Evolutionary conservation across 2,329 filamentous ascomycete species (phyloP).

Genomic region (Colletotrichum viniferum): DNA sequence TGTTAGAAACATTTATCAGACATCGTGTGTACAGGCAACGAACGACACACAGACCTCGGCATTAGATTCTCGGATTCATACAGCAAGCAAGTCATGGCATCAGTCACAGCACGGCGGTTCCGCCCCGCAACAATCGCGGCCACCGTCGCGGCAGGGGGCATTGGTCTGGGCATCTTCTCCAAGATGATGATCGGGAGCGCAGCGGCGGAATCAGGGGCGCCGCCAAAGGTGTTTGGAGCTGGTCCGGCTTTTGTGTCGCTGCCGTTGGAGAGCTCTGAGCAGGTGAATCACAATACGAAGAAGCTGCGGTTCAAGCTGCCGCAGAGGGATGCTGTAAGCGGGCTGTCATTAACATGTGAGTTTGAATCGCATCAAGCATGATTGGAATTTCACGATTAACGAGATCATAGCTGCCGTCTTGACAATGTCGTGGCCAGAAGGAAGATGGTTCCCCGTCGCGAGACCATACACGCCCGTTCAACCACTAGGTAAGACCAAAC

Average conservation of each 20-base stretch:
- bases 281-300: conserved; percentile 94
- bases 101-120: not conserved
- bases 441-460: conserved; percentile 61
- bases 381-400: conserved; percentile 71
- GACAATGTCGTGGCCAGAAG: conserved; percentile 55
- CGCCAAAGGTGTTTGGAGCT: conserved; percentile 31
- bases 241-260: conserved; percentile 71
- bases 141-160: conserved; percentile 19
- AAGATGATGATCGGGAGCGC: conserved; percentile 26
- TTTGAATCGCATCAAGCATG: conserved; percentile 76
- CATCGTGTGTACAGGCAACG: not conserved
- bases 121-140: conserved; percentile 28
- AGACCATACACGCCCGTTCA: conserved; percentile 72
- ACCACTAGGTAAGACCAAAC: conserved; percentile 42
- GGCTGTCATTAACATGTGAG: conserved; percentile 81
- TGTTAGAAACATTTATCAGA: not conserved
- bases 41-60: not conserved
- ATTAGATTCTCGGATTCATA: not conserved
- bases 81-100: not conserved
- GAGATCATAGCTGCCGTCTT: not conserved
- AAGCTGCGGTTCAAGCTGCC: conserved; percentile 86
- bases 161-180: conserved; percentile 19
- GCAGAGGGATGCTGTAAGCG: conserved; percentile 82
- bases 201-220: not conserved
- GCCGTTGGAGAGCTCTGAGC: conserved; percentile 77